These are phyloP conservation scores for Penicillium sp. DNA, from an alignment of 2,329 filamentous ascomycete species.

Conservation along the genomic window DNA sequence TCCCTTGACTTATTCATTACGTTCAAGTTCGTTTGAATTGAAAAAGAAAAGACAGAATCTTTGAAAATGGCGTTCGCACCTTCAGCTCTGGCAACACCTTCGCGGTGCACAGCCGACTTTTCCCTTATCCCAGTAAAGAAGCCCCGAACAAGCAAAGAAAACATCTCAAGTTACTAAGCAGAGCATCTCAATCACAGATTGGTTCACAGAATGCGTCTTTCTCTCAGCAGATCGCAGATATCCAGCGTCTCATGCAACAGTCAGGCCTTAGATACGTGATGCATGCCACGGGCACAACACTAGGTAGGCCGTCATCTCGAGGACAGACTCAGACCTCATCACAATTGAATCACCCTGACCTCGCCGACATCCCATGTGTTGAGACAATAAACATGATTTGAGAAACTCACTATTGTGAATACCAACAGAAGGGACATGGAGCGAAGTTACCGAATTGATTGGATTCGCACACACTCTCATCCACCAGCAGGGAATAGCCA, in stretches of 20 bases:
- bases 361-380: neutral
- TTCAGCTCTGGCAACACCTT: slow-evolving; percentile 54
- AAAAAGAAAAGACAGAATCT: neutral
- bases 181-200: slow-evolving; percentile 42
- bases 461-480: slow-evolving; percentile 74
- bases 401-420: neutral
- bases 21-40: neutral
- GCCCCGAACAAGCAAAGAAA: neutral
- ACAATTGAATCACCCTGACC: neutral
- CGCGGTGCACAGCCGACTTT: slow-evolving; percentile 76
- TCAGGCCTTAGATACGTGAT: slow-evolving; percentile 76
- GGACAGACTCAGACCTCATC: neutral
- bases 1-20: neutral
- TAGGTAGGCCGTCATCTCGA: slow-evolving; percentile 57
- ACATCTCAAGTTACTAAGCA: neutral
- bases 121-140: slow-evolving; percentile 65
- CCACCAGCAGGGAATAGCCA: slow-evolving; percentile 67
- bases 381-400: neutral
- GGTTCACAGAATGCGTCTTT: slow-evolving; percentile 72
- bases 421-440: slow-evolving; percentile 75
- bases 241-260: slow-evolving; percentile 74
- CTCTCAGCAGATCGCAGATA: slow-evolving; percentile 75
- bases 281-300: slow-evolving; percentile 85
- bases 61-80: slow-evolving; percentile 14
- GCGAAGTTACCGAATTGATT: slow-evolving; percentile 73